phyloP scores from a whole-genome alignment of 768 basidiomycete genomes.

The Hemileccinum rubropunctum region DNA sequence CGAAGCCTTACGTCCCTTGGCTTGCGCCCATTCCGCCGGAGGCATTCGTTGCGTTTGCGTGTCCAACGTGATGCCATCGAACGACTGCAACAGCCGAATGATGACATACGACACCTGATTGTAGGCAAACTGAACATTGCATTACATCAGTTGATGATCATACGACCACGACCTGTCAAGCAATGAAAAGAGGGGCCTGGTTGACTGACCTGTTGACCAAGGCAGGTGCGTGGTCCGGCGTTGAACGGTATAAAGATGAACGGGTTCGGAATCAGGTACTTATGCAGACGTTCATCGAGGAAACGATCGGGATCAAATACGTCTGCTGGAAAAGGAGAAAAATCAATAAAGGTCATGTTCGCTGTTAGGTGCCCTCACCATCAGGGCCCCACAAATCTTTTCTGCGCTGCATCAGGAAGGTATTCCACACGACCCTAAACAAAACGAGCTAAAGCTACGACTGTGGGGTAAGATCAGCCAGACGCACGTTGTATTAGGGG shows the following conservation, averaged over 20 bases:
- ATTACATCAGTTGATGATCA: no score
- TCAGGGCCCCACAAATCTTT: conserved; percentile 30
- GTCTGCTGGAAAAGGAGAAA: conserved; percentile 12
- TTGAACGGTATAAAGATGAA: conserved; percentile 73
- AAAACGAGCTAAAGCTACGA: background rate
- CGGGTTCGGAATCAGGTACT: conserved; percentile 54
- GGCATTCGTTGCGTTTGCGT: conserved; percentile 34
- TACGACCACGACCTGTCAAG: no score
- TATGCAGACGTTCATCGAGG: conserved; percentile 53
- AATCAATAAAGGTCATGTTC: background rate
- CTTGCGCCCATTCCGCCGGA: conserved; percentile 32
- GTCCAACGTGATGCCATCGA: conserved; percentile 41
- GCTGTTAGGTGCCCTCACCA: conserved; percentile 15
- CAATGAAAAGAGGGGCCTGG: no score
- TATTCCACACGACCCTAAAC: conserved; percentile 12
- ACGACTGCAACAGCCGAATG: conserved; percentile 48
- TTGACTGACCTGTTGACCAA: conserved; percentile 42
- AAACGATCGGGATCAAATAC: conserved; percentile 66
- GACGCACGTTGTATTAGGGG: conserved; percentile 33
- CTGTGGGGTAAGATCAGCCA: background rate
- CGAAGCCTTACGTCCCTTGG: conserved; percentile 34
- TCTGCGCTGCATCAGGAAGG: conserved; percentile 36
- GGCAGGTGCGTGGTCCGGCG: conserved; percentile 63
- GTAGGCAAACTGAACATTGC: conserved; percentile 44
- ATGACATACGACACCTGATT: conserved; percentile 55